A percentile compares a stretch with the other conserved stretches of the same genome.
Evolutionary conservation across 306 rosid genomes (phyloP).

Genomic region (Corylus americana): DNA sequence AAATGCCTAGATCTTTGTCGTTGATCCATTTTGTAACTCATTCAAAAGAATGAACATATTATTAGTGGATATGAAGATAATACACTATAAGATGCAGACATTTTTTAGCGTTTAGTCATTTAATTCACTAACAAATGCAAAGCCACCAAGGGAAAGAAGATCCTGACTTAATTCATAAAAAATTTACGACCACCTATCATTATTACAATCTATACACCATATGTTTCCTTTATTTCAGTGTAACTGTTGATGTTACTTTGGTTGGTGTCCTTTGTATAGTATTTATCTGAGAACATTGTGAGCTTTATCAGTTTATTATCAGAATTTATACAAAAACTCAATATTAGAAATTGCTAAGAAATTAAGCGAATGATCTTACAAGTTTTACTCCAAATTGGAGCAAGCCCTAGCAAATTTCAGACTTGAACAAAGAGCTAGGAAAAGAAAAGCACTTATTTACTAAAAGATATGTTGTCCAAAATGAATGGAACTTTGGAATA

Average conservation of each 20-base stretch:
- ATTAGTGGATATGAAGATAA: background rate
- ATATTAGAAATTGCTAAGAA: background rate
- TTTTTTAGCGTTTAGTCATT: background rate
- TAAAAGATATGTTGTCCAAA: background rate
- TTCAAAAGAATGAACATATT: background rate
- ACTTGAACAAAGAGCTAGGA: background rate
- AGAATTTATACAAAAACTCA: background rate
- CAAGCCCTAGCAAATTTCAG: background rate
- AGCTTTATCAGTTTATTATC: background rate
- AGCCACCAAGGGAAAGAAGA: background rate
- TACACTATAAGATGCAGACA: too few relatives aligned
- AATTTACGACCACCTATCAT: background rate
- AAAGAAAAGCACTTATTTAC: background rate
- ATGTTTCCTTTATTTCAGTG: background rate
- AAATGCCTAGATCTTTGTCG: background rate
- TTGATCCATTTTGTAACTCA: background rate
- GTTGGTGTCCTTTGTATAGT: too few relatives aligned
- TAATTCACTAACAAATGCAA: background rate
- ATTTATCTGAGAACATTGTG: background rate
- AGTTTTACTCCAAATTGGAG: background rate
- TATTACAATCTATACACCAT: background rate
- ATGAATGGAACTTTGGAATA: slow-evolving; percentile 2
- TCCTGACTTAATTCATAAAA: background rate
- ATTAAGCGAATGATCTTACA: background rate
- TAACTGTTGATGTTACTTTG: too few relatives aligned